Evolutionary conservation across 495 filamentous ascomycete species (phyloP), one percentile per base, ranked within the genome.

Genomic region (Trichoderma parareesei): DNA sequence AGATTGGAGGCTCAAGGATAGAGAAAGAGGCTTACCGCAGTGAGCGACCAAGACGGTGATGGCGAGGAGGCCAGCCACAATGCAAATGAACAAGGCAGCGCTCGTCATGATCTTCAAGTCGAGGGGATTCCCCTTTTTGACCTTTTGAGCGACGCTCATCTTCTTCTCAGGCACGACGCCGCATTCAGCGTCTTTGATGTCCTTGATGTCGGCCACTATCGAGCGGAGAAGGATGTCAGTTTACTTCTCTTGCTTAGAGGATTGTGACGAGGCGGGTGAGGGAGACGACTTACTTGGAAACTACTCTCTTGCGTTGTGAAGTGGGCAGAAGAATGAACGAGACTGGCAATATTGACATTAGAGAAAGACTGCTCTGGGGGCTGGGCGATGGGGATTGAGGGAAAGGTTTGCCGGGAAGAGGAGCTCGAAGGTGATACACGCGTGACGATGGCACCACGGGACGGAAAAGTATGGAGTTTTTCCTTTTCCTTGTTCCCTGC

Each of bases 341-440:
- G 53, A 38, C 27, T 57, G 11, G 20, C 35, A 57, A 9, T 57
- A 5, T 18, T 35, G 8, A 33, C 27, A 13, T 57, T 57, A 57
- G 53, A 20, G 53, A 57, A 35, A 16, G 16, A 11, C 33, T 37
- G 20, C 20, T 49, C 16, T 35, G 53, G 2, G 33, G 11, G 27
- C 33, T 57, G 53, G 11, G 27, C 5, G 48, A 55, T 55, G 48
- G 48, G 9, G 3, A n/a, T 55, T 37, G 27, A 14, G 53, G 33
- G 53, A 57, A 57, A 18, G 10, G 53, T 57, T 57, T 57, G 53
- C 37, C 53, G 53, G 27, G 53, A 57, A 57, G 53, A 14, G 53
- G 9, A 35, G 33, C 53, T 57, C 53, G 53, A 37, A 27, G 53
- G 53, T 57, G 53, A 57, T 57, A 57, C 53, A 57, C 9, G 53